Evolutionary conservation across 257 asterid species (phyloP).

Genomic region (Solanum corneliomulleri): DNA sequence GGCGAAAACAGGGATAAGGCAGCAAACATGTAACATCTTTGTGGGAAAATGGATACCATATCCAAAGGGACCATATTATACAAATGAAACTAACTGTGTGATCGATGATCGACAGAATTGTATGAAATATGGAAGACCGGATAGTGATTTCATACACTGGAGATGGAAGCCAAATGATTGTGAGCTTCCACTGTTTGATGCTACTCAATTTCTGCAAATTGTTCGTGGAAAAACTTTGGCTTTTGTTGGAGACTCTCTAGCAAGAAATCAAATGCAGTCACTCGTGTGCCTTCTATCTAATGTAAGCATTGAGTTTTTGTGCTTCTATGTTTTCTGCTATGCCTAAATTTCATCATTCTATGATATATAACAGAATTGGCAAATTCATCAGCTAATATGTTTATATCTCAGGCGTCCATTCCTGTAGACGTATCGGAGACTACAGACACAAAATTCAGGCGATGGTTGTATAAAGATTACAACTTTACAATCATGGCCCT

Average conservation of each 20-base stretch:
- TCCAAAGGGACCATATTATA: conserved; percentile 7
- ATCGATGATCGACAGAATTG: conserved; percentile 18
- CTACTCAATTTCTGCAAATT: conserved; percentile 5
- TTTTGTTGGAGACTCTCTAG: conserved; percentile 16
- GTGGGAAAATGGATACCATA: conserved; percentile 5
- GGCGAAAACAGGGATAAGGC: background rate
- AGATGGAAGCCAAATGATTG: conserved; percentile 18
- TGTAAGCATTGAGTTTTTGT: background rate
- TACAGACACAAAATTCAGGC: conserved; percentile 5
- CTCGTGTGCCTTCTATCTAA: conserved; percentile 14
- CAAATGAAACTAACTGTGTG: conserved; percentile 2
- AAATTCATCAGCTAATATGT: background rate
- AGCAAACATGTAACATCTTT: conserved; percentile 1
- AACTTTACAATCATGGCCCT: conserved; percentile 7
- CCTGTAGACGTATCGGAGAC: background rate
- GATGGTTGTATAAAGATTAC: conserved; percentile 8
- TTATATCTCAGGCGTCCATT: background rate
- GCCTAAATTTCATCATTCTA: background rate
- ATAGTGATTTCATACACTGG: conserved; percentile 10
- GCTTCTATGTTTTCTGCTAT: background rate
- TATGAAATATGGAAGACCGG: conserved; percentile 13
- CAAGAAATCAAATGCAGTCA: conserved; percentile 19
- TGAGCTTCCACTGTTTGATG: conserved; percentile 11
- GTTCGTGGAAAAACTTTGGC: conserved; percentile 14
- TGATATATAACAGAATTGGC: background rate